Evolutionary conservation across 169 alveolate genomes (phyloP), one percentile per base, ranked within the genome.

Genomic region (Plasmodium relictum): DNA sequence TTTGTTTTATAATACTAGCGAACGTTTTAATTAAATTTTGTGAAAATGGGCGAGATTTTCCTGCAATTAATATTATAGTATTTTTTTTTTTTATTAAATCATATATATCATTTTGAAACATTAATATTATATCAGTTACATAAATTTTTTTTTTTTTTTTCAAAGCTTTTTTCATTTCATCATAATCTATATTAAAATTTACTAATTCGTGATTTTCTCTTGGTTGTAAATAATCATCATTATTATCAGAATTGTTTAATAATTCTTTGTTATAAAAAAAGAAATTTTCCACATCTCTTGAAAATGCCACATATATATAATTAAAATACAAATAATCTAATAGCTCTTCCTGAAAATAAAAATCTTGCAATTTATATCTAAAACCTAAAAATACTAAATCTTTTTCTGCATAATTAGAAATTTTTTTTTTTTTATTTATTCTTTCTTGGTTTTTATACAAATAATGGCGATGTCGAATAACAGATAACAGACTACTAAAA

Each of bases 41-140:
- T 3, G 91, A 70, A 18, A 83, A 83, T 4, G 91, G 91, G 18
- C 91, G 83, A 0, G 91, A 83, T 83, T 83, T 83, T 16, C 91
- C 91, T 26, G 91, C 22, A 10, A 83, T 48, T 18, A 83, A 62
- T 42, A 83, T 42, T 18, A 83, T 83, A 1, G 91, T 83, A 12
- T 66, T 68, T 39, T 16, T 26, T 31, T 70, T 24, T 61, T 22
- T 83, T 22, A 83, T 10, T 24, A 69, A 65, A 4, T 83, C 85
- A 44, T 83, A 83, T 31, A 70, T 56, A 44, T 10, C 20, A 45
- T 83, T 31, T 48, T 83, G 86, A 45, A 83, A 4, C 52, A 65
- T 58, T 50, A 62, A 48, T 22, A 83, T 65, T 22, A 83, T 39
- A 62, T 83, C 91, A 22, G 91, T 83, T 56, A 83, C 91, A 58